phyloP scores from a whole-genome alignment of 2,329 filamentous ascomycete species.

The Aspergillus japonicus region DNA sequence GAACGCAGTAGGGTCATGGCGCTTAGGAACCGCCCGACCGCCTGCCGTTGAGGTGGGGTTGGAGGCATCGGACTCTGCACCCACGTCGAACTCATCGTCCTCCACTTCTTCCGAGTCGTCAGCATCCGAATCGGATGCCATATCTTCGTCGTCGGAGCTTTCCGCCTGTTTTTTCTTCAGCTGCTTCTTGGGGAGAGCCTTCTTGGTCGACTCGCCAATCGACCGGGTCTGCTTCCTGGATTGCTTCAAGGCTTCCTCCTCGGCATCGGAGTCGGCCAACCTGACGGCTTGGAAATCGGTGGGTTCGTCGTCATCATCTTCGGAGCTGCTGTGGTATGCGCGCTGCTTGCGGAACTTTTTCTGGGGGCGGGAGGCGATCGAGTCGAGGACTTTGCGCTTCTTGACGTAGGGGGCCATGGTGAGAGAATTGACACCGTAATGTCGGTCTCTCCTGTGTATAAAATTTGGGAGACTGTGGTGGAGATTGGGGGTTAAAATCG shows the following conservation, averaged over 20 bases:
- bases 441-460: not conserved
- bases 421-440: slow-evolving; percentile 36
- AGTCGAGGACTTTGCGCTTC: slow-evolving; percentile 62
- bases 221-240: slow-evolving; percentile 23
- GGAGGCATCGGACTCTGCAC: slow-evolving; percentile 40
- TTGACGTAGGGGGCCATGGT: slow-evolving; percentile 33
- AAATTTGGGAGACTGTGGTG: slow-evolving; percentile 14
- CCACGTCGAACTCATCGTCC: slow-evolving; percentile 24
- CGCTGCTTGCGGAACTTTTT: slow-evolving; percentile 64
- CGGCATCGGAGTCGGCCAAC: slow-evolving; percentile 49
- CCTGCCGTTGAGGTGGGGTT: slow-evolving; percentile 47
- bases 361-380: slow-evolving; percentile 53
- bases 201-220: slow-evolving; percentile 20
- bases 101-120: slow-evolving; percentile 31
- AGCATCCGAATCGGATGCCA: slow-evolving; percentile 5
- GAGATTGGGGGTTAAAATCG: slow-evolving; percentile 7
- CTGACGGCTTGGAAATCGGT: slow-evolving; percentile 52
- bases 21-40: slow-evolving; percentile 56
- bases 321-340: slow-evolving; percentile 62
- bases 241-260: slow-evolving; percentile 22
- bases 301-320: slow-evolving; percentile 49
- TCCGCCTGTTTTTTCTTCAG: slow-evolving; percentile 18
- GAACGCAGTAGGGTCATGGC: slow-evolving; percentile 88
- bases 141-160: slow-evolving; percentile 16
- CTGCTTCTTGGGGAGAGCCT: not conserved